phyloP scores from a whole-genome alignment of 1,139 yeast species.

The Geotrichum cucujoidarum region DNA sequence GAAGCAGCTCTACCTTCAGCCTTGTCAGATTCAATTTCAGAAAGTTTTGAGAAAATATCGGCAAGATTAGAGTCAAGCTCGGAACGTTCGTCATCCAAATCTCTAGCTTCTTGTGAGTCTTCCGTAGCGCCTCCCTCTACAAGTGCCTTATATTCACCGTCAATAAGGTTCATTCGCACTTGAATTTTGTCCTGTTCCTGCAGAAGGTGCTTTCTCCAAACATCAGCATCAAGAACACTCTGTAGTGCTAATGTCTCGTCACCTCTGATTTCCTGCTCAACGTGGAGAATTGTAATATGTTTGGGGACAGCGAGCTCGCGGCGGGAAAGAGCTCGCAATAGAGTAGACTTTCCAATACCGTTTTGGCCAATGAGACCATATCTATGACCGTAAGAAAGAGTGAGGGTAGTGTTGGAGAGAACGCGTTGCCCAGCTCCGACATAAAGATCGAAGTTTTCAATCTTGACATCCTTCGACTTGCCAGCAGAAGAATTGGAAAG shows the following conservation, averaged over 20 bases:
- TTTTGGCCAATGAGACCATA: constrained; percentile 97
- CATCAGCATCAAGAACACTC: constrained; percentile 96
- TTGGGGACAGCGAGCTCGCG: constrained; percentile 92
- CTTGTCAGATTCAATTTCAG: constrained; percentile 93
- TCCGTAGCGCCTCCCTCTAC: constrained; percentile 30
- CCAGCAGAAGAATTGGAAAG: constrained; percentile 81
- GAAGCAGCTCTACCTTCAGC: constrained; percentile 97
- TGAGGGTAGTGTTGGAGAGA: constrained; percentile 78
- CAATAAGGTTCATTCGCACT: constrained; percentile 71
- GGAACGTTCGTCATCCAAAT: constrained; percentile 81
- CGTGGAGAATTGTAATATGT: constrained; percentile 91
- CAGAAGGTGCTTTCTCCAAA: constrained; percentile 89
- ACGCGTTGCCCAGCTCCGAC: constrained; percentile 96
- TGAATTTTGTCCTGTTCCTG: constrained; percentile 71
- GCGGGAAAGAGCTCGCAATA: constrained; percentile 82
- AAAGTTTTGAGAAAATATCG: constrained; percentile 73
- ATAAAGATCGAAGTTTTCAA: constrained; percentile 86
- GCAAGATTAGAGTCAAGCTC: constrained; percentile 75
- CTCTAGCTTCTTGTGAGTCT: constrained; percentile 73
- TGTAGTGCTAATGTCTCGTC: constrained; percentile 88
- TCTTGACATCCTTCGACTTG: constrained; percentile 87
- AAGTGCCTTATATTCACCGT: constrained; percentile 59
- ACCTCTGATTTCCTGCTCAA: constrained; percentile 94
- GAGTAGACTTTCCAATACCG: constrained; percentile 98
- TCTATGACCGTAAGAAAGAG: constrained; percentile 87